Percentiles rank a stretch among this genome's conserved stretches.
phyloP scores from a whole-genome alignment of 2,329 filamentous ascomycete species.

The Nothophoma quercina region DNA sequence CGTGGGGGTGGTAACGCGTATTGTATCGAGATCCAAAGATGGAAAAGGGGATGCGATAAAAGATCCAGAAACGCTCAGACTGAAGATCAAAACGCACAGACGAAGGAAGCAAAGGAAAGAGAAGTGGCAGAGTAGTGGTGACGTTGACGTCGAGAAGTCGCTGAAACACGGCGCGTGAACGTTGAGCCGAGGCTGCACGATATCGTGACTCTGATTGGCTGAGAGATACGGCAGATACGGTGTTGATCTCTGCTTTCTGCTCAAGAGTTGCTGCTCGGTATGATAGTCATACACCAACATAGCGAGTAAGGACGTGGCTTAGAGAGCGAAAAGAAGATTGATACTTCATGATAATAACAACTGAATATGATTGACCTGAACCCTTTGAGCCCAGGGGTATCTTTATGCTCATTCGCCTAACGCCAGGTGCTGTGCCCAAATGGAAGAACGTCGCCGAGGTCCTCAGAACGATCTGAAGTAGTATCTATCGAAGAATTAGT shows the following conservation, averaged over 20 bases:
- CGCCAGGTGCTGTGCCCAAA: conserved; percentile 12
- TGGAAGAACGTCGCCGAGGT: conserved; percentile 2
- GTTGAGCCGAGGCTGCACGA: conserved; percentile 13
- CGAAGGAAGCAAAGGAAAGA: background rate
- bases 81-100: background rate
- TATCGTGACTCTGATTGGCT: conserved; percentile 6
- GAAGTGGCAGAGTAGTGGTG: background rate
- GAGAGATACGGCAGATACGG: conserved; percentile 5
- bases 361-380: conserved; percentile 11
- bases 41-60: background rate
- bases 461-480: background rate
- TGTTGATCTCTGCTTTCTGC: too few species aligned
- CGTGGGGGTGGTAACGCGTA: too few species aligned
- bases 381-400: conserved; percentile 22
- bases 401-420: conserved; percentile 20
- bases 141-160: conserved; percentile 16
- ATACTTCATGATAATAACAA: background rate
- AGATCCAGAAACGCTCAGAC: background rate
- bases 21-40: too few species aligned
- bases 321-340: too few species aligned
- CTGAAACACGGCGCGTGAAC: conserved; percentile 9
- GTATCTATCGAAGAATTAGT: background rate
- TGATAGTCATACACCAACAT: background rate
- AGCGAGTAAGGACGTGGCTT: too few species aligned
- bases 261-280: background rate